Evolutionary conservation across 192 early-diverging fungal species (phyloP).

Genomic region (Podila horticola): DNA sequence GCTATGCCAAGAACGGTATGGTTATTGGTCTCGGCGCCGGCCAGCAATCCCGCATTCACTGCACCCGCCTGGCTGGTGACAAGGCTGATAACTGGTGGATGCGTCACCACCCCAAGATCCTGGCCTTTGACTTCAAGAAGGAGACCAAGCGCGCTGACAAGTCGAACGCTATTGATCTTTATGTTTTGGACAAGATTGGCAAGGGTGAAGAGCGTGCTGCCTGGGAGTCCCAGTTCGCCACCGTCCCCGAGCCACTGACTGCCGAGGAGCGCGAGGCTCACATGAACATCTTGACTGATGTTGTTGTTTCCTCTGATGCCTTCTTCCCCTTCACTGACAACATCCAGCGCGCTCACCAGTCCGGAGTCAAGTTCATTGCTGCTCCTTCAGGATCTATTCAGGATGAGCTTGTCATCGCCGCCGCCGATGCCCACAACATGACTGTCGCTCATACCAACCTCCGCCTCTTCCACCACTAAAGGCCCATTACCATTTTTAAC

Average conservation of each 20-base stretch:
- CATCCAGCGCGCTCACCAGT: constrained; percentile 83
- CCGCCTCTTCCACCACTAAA: constrained; percentile 96
- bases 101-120: constrained; percentile 95
- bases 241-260: constrained; percentile 83
- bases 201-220: constrained; percentile 72
- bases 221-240: constrained; percentile 86
- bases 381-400: constrained; percentile 93
- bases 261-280: constrained; percentile 82
- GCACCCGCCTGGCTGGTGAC: constrained; percentile 98
- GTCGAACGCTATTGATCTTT: constrained; percentile 97
- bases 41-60: constrained; percentile 99
- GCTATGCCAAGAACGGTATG: constrained; percentile 98
- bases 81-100: constrained; percentile 99
- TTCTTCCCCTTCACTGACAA: constrained; percentile 99
- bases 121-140: constrained; percentile 89
- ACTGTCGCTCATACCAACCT: constrained; percentile 87
- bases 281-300: constrained; percentile 72
- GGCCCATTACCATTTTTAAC: not conserved
- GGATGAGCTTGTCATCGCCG: constrained; percentile 85
- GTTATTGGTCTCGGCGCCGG: constrained; percentile 97
- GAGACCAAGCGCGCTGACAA: constrained; percentile 93
- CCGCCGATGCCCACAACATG: constrained; percentile 86
- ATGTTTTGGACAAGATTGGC: constrained; percentile 90
- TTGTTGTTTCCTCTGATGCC: constrained; percentile 94
- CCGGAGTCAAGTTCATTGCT: constrained; percentile 90